These are phyloP conservation scores for Termitomyces bulborhizus DNA, from an alignment of 768 basidiomycete genomes.

Conservation along the genomic window DNA sequence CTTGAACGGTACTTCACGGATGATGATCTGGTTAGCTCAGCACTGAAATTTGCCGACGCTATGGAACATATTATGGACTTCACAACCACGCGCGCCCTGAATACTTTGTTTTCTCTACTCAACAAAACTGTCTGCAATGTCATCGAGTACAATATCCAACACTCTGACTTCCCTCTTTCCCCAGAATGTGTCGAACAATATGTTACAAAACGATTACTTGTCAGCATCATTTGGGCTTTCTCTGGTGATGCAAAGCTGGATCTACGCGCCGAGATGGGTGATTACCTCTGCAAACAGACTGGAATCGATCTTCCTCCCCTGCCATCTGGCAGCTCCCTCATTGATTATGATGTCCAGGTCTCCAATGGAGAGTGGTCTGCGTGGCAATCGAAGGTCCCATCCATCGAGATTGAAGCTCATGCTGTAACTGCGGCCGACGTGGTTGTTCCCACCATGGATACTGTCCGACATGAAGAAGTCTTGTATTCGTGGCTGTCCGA, in stretches of 20 bases:
- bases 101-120: slow-evolving; percentile 93
- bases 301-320: slow-evolving; percentile 86
- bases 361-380: slow-evolving; percentile 80
- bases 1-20: slow-evolving; percentile 79
- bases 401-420: slow-evolving; percentile 95
- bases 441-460: slow-evolving; percentile 98
- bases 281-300: slow-evolving; percentile 77
- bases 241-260: slow-evolving; percentile 94
- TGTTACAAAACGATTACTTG: slow-evolving; percentile 80
- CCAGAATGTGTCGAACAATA: slow-evolving; percentile 86
- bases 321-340: slow-evolving; percentile 70
- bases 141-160: slow-evolving; percentile 91
- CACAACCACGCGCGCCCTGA: slow-evolving; percentile 83
- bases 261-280: slow-evolving; percentile 82
- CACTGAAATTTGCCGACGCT: slow-evolving; percentile 73
- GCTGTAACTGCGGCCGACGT: slow-evolving; percentile 93
- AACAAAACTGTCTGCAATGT: slow-evolving; percentile 95
- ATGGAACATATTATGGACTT: slow-evolving; percentile 99
- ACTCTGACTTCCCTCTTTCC: slow-evolving; percentile 89
- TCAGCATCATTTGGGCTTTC: slow-evolving; percentile 97
- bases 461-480: slow-evolving; percentile 97
- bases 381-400: slow-evolving; percentile 90
- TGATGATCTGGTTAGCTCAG: slow-evolving; percentile 75
- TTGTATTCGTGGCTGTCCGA: slow-evolving; percentile 98
- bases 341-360: slow-evolving; percentile 94